Percentiles rank a stretch among this genome's conserved stretches.
phyloP scores from a whole-genome alignment of 768 basidiomycete species.

The Phlebiopsis flavidoalba region DNA sequence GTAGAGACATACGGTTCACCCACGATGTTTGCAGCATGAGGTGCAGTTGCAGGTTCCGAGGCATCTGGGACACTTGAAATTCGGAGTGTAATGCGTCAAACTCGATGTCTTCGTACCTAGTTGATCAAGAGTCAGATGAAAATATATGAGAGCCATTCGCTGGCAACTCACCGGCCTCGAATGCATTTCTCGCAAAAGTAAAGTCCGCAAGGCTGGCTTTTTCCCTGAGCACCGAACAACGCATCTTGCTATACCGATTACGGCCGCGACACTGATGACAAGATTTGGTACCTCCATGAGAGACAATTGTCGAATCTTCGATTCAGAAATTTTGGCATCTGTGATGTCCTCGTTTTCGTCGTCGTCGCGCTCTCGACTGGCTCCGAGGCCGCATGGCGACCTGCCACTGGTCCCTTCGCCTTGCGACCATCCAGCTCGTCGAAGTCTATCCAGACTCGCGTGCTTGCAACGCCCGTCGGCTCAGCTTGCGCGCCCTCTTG shows the following conservation, averaged over 20 bases:
- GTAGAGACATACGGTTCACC: slow-evolving; percentile 40
- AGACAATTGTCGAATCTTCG: not conserved
- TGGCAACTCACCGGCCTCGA: slow-evolving; percentile 25
- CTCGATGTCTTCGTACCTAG: slow-evolving; percentile 34
- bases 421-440: not conserved
- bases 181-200: slow-evolving; percentile 33
- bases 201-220: slow-evolving; percentile 24
- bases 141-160: not conserved
- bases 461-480: too few relatives aligned
- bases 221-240: slow-evolving; percentile 23
- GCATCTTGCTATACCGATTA: slow-evolving; percentile 29
- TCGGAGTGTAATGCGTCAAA: slow-evolving; percentile 25
- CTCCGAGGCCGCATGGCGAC: not conserved
- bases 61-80: slow-evolving; percentile 43
- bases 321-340: not conserved
- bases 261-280: slow-evolving; percentile 35
- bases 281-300: slow-evolving; percentile 15
- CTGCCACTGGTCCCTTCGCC: too few relatives aligned
- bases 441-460: too few relatives aligned
- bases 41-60: slow-evolving; percentile 45
- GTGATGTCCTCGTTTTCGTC: not conserved
- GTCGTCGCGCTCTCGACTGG: not conserved
- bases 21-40: slow-evolving; percentile 36
- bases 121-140: not conserved
- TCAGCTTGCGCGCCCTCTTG: not conserved